Percentiles rank a stretch among this genome's conserved stretches.
phyloP scores from a whole-genome alignment of 371 early-diverging fungal genomes.

The Mucor mucedo region DNA sequence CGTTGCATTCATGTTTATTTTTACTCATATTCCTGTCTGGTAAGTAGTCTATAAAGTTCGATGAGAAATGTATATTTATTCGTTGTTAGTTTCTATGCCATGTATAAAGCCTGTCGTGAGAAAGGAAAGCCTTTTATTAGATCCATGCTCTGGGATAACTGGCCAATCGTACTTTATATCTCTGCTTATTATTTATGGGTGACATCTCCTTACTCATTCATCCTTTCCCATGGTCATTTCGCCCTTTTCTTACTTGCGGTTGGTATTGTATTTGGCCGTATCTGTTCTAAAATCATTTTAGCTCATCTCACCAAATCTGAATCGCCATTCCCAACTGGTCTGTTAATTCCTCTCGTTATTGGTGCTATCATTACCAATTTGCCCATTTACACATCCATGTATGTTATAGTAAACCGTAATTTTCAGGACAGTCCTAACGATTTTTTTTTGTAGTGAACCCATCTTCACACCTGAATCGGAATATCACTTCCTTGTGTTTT shows the following conservation, averaged over 20 bases:
- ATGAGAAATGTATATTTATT: background rate
- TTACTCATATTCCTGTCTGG: conserved; percentile 75
- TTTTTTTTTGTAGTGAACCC: conserved; percentile 48
- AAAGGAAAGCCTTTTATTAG: conserved; percentile 63
- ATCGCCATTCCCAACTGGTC: conserved; percentile 80
- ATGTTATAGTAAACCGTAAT: conserved; percentile 18
- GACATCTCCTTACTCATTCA: conserved; percentile 67
- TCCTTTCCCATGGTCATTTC: conserved; percentile 67
- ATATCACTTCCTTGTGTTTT: conserved; percentile 63
- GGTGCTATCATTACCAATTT: conserved; percentile 74
- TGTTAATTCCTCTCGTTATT: conserved; percentile 73
- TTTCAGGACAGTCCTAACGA: background rate
- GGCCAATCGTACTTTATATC: conserved; percentile 68
- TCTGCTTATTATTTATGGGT: conserved; percentile 71
- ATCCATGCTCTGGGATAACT: conserved; percentile 65
- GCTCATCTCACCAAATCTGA: conserved; percentile 83
- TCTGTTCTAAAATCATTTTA: conserved; percentile 88
- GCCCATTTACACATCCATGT: conserved; percentile 53
- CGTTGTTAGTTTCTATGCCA: conserved; percentile 49
- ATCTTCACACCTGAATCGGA: conserved; percentile 63
- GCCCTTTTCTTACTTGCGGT: conserved; percentile 75
- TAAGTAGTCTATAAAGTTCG: conserved; percentile 27
- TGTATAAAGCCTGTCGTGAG: conserved; percentile 72
- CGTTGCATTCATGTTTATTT: conserved; percentile 63
- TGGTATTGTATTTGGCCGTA: conserved; percentile 87